Evolutionary conservation across 768 basidiomycete species (phyloP).

Genomic region (Crassisporium funariophilum): DNA sequence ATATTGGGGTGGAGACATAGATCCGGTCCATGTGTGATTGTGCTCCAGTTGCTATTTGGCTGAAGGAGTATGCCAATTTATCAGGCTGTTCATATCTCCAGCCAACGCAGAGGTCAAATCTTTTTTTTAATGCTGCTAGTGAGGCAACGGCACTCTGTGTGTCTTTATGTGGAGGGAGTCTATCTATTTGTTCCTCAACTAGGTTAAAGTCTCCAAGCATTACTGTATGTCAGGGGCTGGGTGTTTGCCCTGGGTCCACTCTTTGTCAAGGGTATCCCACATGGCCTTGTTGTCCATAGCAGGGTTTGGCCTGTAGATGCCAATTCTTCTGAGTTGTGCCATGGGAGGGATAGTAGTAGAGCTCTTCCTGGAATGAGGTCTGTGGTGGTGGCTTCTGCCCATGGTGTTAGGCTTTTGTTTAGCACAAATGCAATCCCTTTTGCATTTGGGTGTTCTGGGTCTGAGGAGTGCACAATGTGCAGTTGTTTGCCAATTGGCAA

Average conservation of each 20-base stretch:
- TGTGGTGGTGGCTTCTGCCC: slow-evolving; percentile 2
- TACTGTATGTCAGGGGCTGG: slow-evolving; percentile 31
- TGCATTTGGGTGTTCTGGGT: slow-evolving; percentile 19
- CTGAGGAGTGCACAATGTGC: slow-evolving; percentile 17
- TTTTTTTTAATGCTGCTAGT: slow-evolving; percentile 22
- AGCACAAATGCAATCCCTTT: slow-evolving; percentile 35
- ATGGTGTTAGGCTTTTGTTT: slow-evolving; percentile 27
- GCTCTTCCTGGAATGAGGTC: slow-evolving; percentile 32
- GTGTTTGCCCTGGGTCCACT: neutral
- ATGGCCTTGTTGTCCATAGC: slow-evolving; percentile 27
- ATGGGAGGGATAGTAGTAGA: slow-evolving; percentile 3
- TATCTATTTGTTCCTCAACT: slow-evolving; percentile 38
- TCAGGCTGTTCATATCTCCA: slow-evolving; percentile 32
- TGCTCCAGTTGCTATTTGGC: slow-evolving; percentile 10
- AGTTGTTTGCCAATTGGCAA: slow-evolving; percentile 11
- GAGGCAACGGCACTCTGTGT: neutral
- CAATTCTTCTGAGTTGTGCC: slow-evolving; percentile 30
- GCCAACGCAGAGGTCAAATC: slow-evolving; percentile 26
- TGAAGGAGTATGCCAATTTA: slow-evolving; percentile 27
- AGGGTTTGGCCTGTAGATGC: slow-evolving; percentile 37
- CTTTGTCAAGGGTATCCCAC: slow-evolving; percentile 21
- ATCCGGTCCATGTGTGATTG: slow-evolving; percentile 40
- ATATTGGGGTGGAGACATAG: slow-evolving; percentile 22
- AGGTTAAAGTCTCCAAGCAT: slow-evolving; percentile 47
- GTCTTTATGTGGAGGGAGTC: slow-evolving; percentile 30